Percentiles rank a stretch among this genome's conserved stretches.
These are phyloP conservation scores for Chaetomium sp. DNA, from an alignment of 2,329 filamentous ascomycete genomes.

Conservation along the genomic window DNA sequence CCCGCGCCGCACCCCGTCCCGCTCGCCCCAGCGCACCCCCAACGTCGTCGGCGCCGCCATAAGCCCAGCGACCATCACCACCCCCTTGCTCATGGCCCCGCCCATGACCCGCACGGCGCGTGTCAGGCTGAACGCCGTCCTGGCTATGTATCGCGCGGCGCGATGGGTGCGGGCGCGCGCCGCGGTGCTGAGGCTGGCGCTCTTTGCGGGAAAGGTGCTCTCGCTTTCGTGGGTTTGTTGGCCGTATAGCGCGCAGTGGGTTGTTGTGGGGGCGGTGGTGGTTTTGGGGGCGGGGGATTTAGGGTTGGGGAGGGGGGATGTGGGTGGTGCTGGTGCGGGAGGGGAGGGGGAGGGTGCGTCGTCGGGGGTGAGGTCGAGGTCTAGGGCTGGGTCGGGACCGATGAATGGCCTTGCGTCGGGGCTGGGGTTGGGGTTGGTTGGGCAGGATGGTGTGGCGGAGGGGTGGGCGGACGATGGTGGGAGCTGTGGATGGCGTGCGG, in stretches of 20 bases:
- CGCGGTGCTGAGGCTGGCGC: conserved; percentile 52
- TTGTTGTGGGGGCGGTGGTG: conserved; percentile 13
- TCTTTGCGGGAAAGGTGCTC: conserved; percentile 71
- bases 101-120: conserved; percentile 44
- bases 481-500: conserved; percentile 36
- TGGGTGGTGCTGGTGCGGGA: background rate
- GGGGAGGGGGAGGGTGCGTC: background rate
- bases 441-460: background rate
- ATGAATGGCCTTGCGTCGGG: background rate
- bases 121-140: conserved; percentile 40
- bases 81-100: conserved; percentile 55
- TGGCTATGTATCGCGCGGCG: conserved; percentile 44
- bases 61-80: conserved; percentile 33
- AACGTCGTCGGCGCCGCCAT: background rate
- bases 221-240: conserved; percentile 48
- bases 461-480: conserved; percentile 4
- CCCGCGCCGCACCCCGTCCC: conserved; percentile 36
- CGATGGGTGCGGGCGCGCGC: conserved; percentile 39
- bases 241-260: conserved; percentile 27
- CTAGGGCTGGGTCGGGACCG: background rate
- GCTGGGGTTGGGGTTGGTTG: background rate
- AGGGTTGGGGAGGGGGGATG: background rate
- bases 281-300: conserved; percentile 24
- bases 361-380: background rate
- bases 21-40: conserved; percentile 39